phyloP scores from a whole-genome alignment of 2,329 filamentous ascomycete species.

The Coleophoma cylindrospora region DNA sequence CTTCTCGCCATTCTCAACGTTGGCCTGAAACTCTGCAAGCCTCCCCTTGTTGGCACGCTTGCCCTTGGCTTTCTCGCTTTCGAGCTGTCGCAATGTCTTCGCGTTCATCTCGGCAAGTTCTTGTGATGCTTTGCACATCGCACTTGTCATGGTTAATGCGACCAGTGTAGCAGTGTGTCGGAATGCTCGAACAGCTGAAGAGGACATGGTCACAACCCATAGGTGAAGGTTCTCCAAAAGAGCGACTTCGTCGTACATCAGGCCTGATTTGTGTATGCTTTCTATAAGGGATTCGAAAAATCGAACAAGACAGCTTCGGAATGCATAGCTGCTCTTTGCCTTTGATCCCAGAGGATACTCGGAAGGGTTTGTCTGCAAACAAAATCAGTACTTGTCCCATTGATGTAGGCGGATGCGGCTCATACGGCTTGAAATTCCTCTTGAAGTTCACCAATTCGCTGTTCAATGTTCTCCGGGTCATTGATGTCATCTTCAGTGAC shows the following conservation, averaged over 20 bases:
- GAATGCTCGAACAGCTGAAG: slow-evolving; percentile 81
- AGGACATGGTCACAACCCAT: slow-evolving; percentile 90
- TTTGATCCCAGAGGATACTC: slow-evolving; percentile 91
- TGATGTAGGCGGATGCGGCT: slow-evolving; percentile 5
- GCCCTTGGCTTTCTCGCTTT: slow-evolving; percentile 66
- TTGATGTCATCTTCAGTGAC: slow-evolving; percentile 80
- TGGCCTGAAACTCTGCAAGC: slow-evolving; percentile 66
- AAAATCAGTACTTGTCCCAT: slow-evolving; percentile 2
- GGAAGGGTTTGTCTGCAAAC: slow-evolving; percentile 61
- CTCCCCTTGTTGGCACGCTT: slow-evolving; percentile 73
- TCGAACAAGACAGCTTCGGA: slow-evolving; percentile 69
- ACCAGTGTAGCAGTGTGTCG: slow-evolving; percentile 89
- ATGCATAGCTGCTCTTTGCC: slow-evolving; percentile 69
- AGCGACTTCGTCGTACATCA: slow-evolving; percentile 70
- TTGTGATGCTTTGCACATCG: slow-evolving; percentile 69
- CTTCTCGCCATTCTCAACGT: slow-evolving; percentile 44
- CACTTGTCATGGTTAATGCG: slow-evolving; percentile 72
- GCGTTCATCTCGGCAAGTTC: slow-evolving; percentile 68
- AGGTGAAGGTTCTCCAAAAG: slow-evolving; percentile 84
- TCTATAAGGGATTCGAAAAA: slow-evolving; percentile 77
- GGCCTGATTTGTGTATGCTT: slow-evolving; percentile 74
- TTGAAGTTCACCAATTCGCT: slow-evolving; percentile 78
- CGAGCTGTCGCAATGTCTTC: slow-evolving; percentile 72
- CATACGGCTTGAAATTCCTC: slow-evolving; percentile 76
- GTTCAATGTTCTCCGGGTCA: slow-evolving; percentile 82